phyloP scores from a whole-genome alignment of 352 stramenopile genomes.

The Globisporangium paroecandrum region DNA sequence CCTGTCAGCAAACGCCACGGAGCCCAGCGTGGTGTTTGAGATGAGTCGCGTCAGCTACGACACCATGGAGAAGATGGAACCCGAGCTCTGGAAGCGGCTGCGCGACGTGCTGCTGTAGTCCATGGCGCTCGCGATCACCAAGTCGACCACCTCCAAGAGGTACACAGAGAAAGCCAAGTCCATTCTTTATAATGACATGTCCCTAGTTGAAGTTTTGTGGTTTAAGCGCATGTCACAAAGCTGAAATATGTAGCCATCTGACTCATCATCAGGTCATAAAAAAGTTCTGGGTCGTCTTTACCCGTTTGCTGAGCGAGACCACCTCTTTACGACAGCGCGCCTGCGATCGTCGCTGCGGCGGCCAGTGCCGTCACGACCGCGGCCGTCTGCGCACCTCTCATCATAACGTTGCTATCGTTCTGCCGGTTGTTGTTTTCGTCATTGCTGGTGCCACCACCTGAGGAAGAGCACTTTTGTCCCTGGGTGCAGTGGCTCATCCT shows the following conservation, averaged over 20 bases:
- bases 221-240: background rate
- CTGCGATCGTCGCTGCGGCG: conserved; percentile 7
- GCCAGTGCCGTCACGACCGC: conserved; percentile 4
- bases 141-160: background rate
- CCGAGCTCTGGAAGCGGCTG: background rate
- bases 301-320: background rate
- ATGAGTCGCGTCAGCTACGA: background rate
- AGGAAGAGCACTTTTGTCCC: background rate
- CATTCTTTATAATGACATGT: too few species aligned
- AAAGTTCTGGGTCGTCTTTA: background rate
- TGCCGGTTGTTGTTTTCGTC: background rate
- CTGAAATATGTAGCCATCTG: background rate
- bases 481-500: background rate
- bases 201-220: background rate
- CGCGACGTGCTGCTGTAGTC: background rate
- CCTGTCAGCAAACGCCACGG: background rate
- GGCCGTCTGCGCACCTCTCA: background rate
- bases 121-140: background rate
- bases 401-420: background rate
- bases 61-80: background rate
- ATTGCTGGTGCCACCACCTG: background rate
- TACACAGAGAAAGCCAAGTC: too few species aligned
- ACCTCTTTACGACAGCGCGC: conserved; percentile 2
- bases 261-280: background rate
- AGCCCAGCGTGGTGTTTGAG: background rate